Percentiles rank a stretch among this genome's conserved stretches.
phyloP scores from a whole-genome alignment of 345 rosid genomes.

The Populus ilicifolia region DNA sequence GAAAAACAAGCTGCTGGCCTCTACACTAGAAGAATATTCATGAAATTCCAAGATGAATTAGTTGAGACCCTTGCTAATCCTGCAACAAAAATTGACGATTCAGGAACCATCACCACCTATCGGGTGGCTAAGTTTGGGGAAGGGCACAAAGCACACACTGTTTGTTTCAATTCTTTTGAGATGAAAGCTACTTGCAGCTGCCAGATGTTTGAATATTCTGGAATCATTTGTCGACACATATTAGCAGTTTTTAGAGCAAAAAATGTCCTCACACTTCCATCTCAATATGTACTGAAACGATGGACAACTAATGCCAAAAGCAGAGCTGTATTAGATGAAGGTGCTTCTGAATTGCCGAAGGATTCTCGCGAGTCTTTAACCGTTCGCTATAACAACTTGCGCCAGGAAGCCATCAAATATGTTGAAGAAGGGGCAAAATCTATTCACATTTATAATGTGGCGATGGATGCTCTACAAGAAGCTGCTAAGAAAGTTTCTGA shows the following conservation, averaged over 20 bases:
- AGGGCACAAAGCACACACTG: slow-evolving; percentile 46
- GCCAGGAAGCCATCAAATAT: slow-evolving; percentile 58
- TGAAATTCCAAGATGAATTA: slow-evolving; percentile 53
- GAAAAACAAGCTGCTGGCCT: slow-evolving; percentile 53
- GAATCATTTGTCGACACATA: slow-evolving; percentile 59
- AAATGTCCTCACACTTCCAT: slow-evolving; percentile 64
- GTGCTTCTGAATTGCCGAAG: slow-evolving; percentile 28
- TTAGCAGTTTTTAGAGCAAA: slow-evolving; percentile 60
- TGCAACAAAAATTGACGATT: slow-evolving; percentile 47
- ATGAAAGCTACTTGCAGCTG: slow-evolving; percentile 65
- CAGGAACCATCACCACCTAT: slow-evolving; percentile 35
- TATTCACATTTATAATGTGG: slow-evolving; percentile 39
- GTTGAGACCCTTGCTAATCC: slow-evolving; percentile 46
- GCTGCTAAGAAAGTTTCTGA: slow-evolving; percentile 48
- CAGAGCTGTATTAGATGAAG: slow-evolving; percentile 46
- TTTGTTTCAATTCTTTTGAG: slow-evolving; percentile 51
- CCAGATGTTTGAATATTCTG: slow-evolving; percentile 69
- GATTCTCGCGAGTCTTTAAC: slow-evolving; percentile 55
- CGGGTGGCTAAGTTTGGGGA: slow-evolving; percentile 60
- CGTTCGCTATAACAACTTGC: slow-evolving; percentile 51
- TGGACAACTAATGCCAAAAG: slow-evolving; percentile 66
- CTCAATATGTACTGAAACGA: slow-evolving; percentile 48
- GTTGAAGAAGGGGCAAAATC: slow-evolving; percentile 54
- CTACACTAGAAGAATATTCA: slow-evolving; percentile 45
- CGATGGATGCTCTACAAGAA: slow-evolving; percentile 49